Evolutionary conservation across 257 asterid species (phyloP).

Genomic region (Voacanga thouarsii): DNA sequence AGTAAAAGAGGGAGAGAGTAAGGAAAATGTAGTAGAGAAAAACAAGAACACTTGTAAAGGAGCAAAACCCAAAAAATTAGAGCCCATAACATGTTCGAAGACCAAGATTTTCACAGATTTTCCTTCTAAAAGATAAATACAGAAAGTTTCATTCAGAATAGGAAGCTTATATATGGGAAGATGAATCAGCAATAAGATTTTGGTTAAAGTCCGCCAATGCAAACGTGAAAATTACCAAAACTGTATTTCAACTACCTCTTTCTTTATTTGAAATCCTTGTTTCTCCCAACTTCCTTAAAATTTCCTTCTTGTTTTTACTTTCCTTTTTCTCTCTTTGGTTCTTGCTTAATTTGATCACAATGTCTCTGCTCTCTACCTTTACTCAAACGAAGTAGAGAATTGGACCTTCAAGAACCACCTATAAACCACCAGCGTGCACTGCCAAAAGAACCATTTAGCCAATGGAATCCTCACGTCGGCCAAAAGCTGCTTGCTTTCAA

Average conservation of each 20-base stretch:
- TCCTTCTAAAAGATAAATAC: neutral
- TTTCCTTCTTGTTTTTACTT: neutral
- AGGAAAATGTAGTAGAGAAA: neutral
- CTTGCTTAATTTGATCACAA: neutral
- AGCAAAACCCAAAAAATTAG: neutral
- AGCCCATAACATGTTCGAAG: neutral
- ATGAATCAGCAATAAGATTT: neutral
- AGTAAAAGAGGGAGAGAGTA: neutral
- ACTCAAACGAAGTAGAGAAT: neutral
- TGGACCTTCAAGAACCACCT: neutral
- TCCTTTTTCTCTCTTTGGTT: too few relatives aligned
- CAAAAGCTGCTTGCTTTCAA: neutral
- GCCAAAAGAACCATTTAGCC: neutral
- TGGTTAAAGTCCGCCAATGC: neutral
- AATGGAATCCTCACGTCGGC: neutral
- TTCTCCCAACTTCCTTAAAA: neutral
- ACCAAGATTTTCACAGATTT: constrained; percentile 4
- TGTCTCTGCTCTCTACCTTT: constrained; percentile 7
- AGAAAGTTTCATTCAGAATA: neutral
- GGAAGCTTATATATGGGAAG: neutral
- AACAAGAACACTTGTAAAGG: neutral
- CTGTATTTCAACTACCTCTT: neutral
- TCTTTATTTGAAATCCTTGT: neutral
- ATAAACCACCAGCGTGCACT: neutral
- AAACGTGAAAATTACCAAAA: neutral